phyloP scores from a whole-genome alignment of 2,329 filamentous ascomycete species.

The Exophiala oligosperma region DNA sequence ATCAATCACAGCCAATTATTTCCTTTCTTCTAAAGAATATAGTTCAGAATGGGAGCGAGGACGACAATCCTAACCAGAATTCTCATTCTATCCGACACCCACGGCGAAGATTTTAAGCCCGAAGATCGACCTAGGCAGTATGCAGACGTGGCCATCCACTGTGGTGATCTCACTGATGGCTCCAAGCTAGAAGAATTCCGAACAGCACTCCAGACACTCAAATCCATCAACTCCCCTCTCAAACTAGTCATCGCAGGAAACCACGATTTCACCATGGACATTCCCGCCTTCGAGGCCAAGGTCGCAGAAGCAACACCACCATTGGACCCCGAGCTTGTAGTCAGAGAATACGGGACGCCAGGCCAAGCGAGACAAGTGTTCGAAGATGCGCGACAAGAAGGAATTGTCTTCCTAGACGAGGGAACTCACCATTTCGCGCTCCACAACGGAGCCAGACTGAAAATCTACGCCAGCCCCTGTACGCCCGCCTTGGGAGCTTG shows the following conservation, averaged over 20 bases:
- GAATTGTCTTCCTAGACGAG: slow-evolving; percentile 52
- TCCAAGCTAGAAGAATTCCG: slow-evolving; percentile 45
- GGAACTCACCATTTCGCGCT: slow-evolving; percentile 52
- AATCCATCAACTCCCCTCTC: slow-evolving; percentile 47
- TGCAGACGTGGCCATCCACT: slow-evolving; percentile 54
- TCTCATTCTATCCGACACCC: slow-evolving; percentile 49
- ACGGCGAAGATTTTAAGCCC: slow-evolving; percentile 33
- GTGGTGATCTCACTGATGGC: slow-evolving; percentile 52
- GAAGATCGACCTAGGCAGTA: slow-evolving; percentile 32
- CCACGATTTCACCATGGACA: slow-evolving; percentile 52
- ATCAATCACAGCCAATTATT: not conserved
- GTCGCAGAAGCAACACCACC: slow-evolving; percentile 31
- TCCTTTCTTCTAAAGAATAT: too few relatives aligned
- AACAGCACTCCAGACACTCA: slow-evolving; percentile 45
- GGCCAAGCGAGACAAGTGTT: slow-evolving; percentile 45
- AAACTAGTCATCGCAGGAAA: slow-evolving; percentile 59
- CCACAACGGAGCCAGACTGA: slow-evolving; percentile 51
- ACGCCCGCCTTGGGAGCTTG: slow-evolving; percentile 50
- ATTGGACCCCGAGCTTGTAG: slow-evolving; percentile 33
- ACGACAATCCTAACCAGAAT: slow-evolving; percentile 40
- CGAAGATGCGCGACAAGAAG: slow-evolving; percentile 36
- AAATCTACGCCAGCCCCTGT: slow-evolving; percentile 55
- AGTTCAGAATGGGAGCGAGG: slow-evolving; percentile 1
- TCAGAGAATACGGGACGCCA: slow-evolving; percentile 42
- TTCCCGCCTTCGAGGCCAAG: slow-evolving; percentile 37